Base-by-base conservation (phyloP, 2,329 filamentous ascomycete genomes). In the Hypoxylon sp. region DNA sequence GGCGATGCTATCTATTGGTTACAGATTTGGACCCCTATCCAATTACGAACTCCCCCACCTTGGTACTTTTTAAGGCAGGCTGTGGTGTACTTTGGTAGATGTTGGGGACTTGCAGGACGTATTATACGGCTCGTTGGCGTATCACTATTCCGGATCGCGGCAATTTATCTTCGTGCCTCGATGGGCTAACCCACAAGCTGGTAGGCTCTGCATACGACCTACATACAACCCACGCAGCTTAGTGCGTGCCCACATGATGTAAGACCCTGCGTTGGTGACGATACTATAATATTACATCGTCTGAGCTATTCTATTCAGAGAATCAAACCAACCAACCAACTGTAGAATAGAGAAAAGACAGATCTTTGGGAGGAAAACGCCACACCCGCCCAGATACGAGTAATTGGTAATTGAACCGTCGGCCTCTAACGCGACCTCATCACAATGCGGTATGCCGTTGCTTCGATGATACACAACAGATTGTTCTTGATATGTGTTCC, bases 251-350 rank as follows among this genome's bases (percentile, higher is more conserved):
- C 64, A 65, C 60, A 65, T 68, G 58, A 68, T 68, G 58, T 70
- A 68, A 70, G 68, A 65, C 68, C 58, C 55, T 65, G 68, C 61
- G 65, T 67, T 65, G 68, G 59, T 68, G 58, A 68, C 57, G 57
- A 55, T 58, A 30, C 58, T 57, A 21, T 38, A 49, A 53, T 63
- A 58, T 43, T 30, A 48, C 55, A 48, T 50, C 41, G 52, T 55
- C 32, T 45, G 49, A 38, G 51, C 45, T 32, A n/a, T 36, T 53
- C 30, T 50, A 17, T 48, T 30, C 14, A 11, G 11, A 58, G 51
- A 43, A 36, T 51, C 60, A 25, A 25, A 5, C 55, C 23, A 57
- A 50, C 63, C 57, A 64, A 67, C 60, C 41, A 67, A 59, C 64
- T 52, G 21, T n/a, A 46, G 36, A 43, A 43, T 32, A 21, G n/a